Conservation (phyloP, 2,329 filamentous ascomycete species). For the Aspergillus phoenicis region DNA sequence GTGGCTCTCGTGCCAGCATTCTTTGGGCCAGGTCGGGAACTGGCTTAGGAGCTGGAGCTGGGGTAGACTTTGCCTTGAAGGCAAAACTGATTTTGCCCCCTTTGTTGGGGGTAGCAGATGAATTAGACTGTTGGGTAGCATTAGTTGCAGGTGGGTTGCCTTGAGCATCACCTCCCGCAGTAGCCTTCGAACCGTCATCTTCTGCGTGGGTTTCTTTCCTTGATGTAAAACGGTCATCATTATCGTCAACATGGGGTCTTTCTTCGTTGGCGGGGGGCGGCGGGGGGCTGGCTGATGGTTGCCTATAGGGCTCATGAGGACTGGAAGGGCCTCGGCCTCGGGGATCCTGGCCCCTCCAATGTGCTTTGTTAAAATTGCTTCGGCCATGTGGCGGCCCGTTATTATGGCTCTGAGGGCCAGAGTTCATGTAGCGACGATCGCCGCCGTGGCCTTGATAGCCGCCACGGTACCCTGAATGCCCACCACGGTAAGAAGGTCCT, state of each 20-base stretch:
- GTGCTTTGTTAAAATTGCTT: constrained; percentile 66
- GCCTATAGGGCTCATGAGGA: constrained; percentile 42
- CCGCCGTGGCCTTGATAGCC: constrained; percentile 54
- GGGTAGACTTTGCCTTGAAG: constrained; percentile 75
- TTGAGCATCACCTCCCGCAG: constrained; percentile 44
- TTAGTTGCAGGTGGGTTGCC: constrained; percentile 54
- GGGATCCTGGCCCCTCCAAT: constrained; percentile 67
- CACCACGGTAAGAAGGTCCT: constrained; percentile 51
- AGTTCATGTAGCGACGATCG: constrained; percentile 50
- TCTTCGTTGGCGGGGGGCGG: constrained; percentile 39
- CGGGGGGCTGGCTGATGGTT: constrained; percentile 37
- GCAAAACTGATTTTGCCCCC: constrained; percentile 86
- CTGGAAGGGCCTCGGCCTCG: constrained; percentile 52
- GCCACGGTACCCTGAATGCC: constrained; percentile 60
- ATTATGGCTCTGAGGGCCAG: constrained; percentile 51
- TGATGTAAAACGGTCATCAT: constrained; percentile 64
- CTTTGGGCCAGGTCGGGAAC: constrained; percentile 53
- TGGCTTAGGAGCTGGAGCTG: constrained; percentile 55
- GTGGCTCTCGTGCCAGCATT: constrained; percentile 48
- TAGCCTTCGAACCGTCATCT: constrained; percentile 58
- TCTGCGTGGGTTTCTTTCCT: constrained; percentile 65
- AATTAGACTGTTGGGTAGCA: constrained; percentile 55
- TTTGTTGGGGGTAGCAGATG: constrained; percentile 56
- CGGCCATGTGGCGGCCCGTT: constrained; percentile 55
- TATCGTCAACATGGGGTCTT: constrained; percentile 50